A percentile compares a stretch with the other conserved stretches of the same genome.
Conservation (phyloP, 805 yeast species). For the Nakazawaea ambrosiae region DNA sequence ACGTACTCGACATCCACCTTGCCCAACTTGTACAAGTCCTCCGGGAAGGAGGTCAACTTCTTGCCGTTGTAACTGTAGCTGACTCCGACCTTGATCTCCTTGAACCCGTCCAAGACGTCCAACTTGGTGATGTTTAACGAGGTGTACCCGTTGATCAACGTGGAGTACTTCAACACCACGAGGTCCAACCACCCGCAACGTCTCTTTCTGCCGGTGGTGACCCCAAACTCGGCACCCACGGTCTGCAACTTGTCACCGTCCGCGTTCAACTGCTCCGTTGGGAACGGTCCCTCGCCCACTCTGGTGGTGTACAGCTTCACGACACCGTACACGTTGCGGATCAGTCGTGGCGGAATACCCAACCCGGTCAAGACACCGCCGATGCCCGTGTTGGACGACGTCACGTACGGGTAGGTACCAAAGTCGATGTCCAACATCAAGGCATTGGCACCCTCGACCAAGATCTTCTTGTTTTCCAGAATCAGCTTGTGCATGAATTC, state of each 20-base stretch:
- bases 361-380: slow-evolving; percentile 98
- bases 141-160: slow-evolving; percentile 92
- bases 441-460: slow-evolving; percentile 98
- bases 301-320: slow-evolving; percentile 98
- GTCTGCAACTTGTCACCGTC: slow-evolving; percentile 82
- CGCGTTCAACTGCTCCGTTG: slow-evolving; percentile 89
- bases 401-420: slow-evolving; percentile 97
- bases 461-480: slow-evolving; percentile 69
- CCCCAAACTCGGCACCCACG: slow-evolving; percentile 95
- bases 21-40: slow-evolving; percentile 74
- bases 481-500: slow-evolving; percentile 77
- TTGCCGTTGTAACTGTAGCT: slow-evolving; percentile 78
- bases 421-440: slow-evolving; percentile 95
- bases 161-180: slow-evolving; percentile 88
- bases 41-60: slow-evolving; percentile 78
- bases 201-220: slow-evolving; percentile 97
- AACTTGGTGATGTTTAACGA: slow-evolving; percentile 89
- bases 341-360: slow-evolving; percentile 87
- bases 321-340: slow-evolving; percentile 84
- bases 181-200: slow-evolving; percentile 99
- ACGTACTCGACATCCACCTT: slow-evolving; percentile 89
- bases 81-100: slow-evolving; percentile 83
- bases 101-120: slow-evolving; percentile 87
- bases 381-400: slow-evolving; percentile 91
- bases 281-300: slow-evolving; percentile 99